A percentile compares a stretch with the other conserved stretches of the same genome.
phyloP scores from a whole-genome alignment of 768 basidiomycete genomes.

The Strobilomyces dryophilus region DNA sequence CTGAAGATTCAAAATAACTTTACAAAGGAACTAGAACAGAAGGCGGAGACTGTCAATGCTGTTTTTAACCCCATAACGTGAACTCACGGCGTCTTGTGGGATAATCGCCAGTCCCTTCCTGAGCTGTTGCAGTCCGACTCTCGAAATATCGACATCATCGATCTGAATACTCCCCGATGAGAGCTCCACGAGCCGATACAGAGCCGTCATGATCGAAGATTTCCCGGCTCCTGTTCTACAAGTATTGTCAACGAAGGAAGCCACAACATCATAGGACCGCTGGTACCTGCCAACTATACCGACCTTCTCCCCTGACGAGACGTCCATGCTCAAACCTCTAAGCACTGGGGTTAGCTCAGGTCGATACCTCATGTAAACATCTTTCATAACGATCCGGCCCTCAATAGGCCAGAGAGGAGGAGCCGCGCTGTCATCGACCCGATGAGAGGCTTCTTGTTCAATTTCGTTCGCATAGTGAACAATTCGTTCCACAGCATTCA shows the following conservation, averaged over 20 bases:
- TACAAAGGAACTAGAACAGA: constrained; percentile 37
- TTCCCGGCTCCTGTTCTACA: constrained; percentile 81
- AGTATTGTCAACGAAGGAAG: background rate
- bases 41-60: background rate
- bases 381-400: constrained; percentile 69
- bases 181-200: constrained; percentile 83
- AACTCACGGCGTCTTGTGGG: constrained; percentile 59
- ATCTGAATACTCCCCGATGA: constrained; percentile 69
- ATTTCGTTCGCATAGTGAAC: constrained; percentile 75
- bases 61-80: background rate
- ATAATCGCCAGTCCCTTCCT: constrained; percentile 71
- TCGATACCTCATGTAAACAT: constrained; percentile 78
- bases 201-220: constrained; percentile 83
- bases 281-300: constrained; percentile 73
- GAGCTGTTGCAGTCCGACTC: constrained; percentile 72
- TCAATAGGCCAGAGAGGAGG: constrained; percentile 66
- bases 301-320: constrained; percentile 81
- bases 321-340: constrained; percentile 70
- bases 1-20: constrained; percentile 4
- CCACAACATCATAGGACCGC: constrained; percentile 11
- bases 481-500: constrained; percentile 88
- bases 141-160: constrained; percentile 82
- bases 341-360: constrained; percentile 86
- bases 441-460: constrained; percentile 78
- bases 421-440: constrained; percentile 56